Base-by-base conservation (phyloP, 2,329 filamentous ascomycete species). In the Trichoderma guizhouense region DNA sequence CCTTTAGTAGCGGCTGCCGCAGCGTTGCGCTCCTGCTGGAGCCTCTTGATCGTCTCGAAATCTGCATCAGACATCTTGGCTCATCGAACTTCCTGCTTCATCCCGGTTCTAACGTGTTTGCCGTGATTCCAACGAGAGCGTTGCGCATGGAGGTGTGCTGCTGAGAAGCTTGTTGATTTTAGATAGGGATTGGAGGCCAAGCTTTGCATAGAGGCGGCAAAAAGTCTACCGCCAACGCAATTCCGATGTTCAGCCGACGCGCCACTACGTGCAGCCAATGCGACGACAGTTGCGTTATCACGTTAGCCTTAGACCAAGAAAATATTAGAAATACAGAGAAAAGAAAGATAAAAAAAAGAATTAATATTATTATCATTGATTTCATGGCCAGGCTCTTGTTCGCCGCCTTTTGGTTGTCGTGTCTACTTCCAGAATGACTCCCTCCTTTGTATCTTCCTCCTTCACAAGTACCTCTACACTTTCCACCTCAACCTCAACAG, bases 1-100 rank as follows among this genome's bases (percentile, higher is more conserved):
- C 92, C 91, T 86, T 95, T 95, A 86, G 93, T 96, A 75, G 86
- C 87, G 78, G 91, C 89, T 78, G 92, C 88, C 78, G 89, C 87
- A 81, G 92, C 92, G 83, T 97, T 97, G 82, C 95, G 93, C 92
- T 97, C 94, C 83, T 92, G 91, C 87, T 97, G 94, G 81, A 95
- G 91, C 86, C 91, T 92, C 84, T 91, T 91, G 83, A 97, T 92
- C 79, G 91, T 88, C 80, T 96, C 93, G 84, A 97, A 96, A 83
- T 97, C 94, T 83, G 92, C 91, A 85, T 91, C 88, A 84, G 89
- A 90, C 89, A 91, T 91, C 77, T 81, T 87, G 82, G 75, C 76
- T 82, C 78, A 81, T 74, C 73, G 71, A 71, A 75, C 72, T 75
- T 74, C 76, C 76, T 75, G 78, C 80, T 79, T 84, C 82, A 83